Evolutionary conservation across 352 stramenopile species (phyloP), one percentile per base, ranked within the genome.

Genomic region (Pythium myriotylum): DNA sequence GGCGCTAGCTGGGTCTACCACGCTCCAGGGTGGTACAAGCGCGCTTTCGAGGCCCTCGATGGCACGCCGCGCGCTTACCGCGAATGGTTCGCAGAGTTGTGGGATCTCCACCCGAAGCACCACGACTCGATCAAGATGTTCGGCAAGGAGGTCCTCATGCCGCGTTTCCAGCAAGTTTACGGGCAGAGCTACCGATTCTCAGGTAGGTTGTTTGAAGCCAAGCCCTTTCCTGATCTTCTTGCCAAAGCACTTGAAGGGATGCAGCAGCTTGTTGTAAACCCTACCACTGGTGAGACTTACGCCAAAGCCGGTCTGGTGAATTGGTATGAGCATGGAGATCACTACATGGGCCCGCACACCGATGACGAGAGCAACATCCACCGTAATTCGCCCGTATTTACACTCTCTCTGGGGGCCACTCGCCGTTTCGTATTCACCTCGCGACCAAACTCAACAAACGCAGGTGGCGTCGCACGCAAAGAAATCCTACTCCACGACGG

Each of bases 301-400:
- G n/a, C 52, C 3, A 62, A 42, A 22, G 54, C 54, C 24, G 54
- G 55, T 5, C 71, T 96, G n/a, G 68, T 90, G 47, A 96, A 95
- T 49, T 96, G 86, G 88, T 96, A 95, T 59, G 75, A 73, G 16
- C 68, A 89, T 41, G 83, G 81, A 26, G 70, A 92, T 29, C 81
- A 96, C 55, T 88, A 88, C 62, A 91, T 96, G 39, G 88, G 84
- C 2, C 70, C 84, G 0, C 88, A 94, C 54, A 65, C 77, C 0
- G 88, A 96, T 53, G 76, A 92, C 53, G 85, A 94, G 61, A 59
- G 61, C 16, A 67, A 76, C 20, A 72, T 96, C 53, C 61, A 84
- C 35, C 26, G 46, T 10, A 51, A 71, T 9, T 77, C 70, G 35
- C 86, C 86, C 3, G 88, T 95, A 40, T 67, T 88, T 14, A 77